Conservation (phyloP, 305 asterid species). For the Fraxinus ornus region DNA sequence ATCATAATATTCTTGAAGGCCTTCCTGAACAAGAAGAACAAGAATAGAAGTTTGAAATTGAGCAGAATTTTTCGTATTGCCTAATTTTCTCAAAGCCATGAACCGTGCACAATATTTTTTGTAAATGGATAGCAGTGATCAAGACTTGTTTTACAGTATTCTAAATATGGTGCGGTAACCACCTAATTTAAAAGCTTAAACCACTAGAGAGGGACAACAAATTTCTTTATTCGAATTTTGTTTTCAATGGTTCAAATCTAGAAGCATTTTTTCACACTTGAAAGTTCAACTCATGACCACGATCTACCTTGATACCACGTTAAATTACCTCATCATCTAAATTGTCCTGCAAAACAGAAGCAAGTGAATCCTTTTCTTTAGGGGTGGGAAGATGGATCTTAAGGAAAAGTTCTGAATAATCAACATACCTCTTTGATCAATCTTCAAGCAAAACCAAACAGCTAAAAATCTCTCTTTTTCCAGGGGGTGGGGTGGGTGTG, state of each 20-base stretch:
- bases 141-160: background rate
- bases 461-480: background rate
- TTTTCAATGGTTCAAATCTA: background rate
- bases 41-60: background rate
- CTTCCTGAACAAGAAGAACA: background rate
- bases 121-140: background rate
- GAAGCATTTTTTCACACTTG: background rate
- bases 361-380: conserved; percentile 7
- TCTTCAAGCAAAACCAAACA: conserved; percentile 5
- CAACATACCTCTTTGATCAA: conserved; percentile 27
- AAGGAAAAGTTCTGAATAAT: background rate
- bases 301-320: background rate
- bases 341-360: conserved; percentile 11
- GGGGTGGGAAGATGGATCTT: conserved; percentile 1
- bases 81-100: background rate
- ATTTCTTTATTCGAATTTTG: background rate
- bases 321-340: background rate
- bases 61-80: background rate
- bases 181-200: background rate
- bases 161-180: background rate
- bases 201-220: background rate
- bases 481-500: background rate
- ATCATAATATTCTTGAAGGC: background rate
- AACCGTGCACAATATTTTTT: background rate
- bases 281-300: background rate